Evolutionary conservation across 805 yeast species (phyloP), one percentile per base, ranked within the genome.

Genomic region (Brettanomyces naardenensis): DNA sequence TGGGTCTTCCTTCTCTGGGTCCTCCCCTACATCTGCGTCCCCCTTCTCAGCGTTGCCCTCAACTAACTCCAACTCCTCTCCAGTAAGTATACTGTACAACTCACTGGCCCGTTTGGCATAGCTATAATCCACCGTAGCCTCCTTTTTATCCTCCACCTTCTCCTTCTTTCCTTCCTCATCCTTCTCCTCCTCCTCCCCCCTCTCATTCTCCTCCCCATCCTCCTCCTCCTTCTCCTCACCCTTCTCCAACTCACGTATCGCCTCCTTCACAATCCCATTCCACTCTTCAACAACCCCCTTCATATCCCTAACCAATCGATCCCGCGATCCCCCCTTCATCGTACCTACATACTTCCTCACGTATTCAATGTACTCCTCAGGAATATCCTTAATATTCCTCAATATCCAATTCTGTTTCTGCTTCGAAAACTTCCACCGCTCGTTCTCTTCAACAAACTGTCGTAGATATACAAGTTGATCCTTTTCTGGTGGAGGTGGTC

Each of bases 361-460:
- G 20, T 73, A 70, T 1, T 53, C 58, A 36, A 71, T 75, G 51
- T 80, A 83, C 7, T 65, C 60, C 0, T 60, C 62, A 3, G 78
- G 81, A 18, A 79, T 73, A 19, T 48, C 44, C 35, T 61, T 66
- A 23, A 81, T 58, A 53, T 84, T 77, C 51, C 76, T 78, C 45
- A 85, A 60, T 31, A 85, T 68, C 95, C 95, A 85, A 53, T 84
- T 84, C 58, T 85, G 95, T 46, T 85, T 84, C 64, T 80, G 89
- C 51, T 85, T 85, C 41, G 87, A 79, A 56, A 85, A 85, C 63
- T 85, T 85, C 95, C 95, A 85, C 41, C 69, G 66, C 0, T 61
- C 73, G 42, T 58, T 62, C 44, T 80, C 85, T 10, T 69, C 66
- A 4, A 61, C 54, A 50, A 68, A 85, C 38, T 71, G 78, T 40